A percentile compares a stretch with the other conserved stretches of the same genome.
Conservation (phyloP, 2,329 filamentous ascomycete genomes). For the Trichoderma breve region DNA sequence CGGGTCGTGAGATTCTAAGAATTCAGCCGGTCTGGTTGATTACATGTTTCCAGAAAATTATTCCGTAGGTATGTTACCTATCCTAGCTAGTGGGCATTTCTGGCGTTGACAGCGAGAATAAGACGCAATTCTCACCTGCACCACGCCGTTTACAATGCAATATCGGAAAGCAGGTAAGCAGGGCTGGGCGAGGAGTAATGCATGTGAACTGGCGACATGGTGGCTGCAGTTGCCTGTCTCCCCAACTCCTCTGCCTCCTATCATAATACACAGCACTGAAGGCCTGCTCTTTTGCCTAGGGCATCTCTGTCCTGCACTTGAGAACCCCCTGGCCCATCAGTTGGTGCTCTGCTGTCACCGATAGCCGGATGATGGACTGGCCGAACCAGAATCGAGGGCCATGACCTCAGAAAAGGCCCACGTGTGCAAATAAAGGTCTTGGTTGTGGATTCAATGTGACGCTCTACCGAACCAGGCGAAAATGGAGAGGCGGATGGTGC, state of each 20-base stretch:
- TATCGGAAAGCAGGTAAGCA: not conserved
- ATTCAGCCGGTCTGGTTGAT: not conserved
- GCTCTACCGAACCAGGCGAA: not conserved
- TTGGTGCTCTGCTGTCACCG: not conserved
- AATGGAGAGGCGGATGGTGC: conserved; percentile 11
- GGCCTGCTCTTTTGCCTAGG: too few species aligned
- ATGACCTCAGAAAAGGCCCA: not conserved
- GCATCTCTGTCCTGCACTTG: too few species aligned
- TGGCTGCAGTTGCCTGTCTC: not conserved
- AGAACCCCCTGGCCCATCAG: not conserved
- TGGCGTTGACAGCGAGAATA: not conserved
- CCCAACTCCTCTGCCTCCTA: too few species aligned
- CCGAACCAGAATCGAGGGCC: not conserved
- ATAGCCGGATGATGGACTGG: not conserved
- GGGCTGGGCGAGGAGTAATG: not conserved
- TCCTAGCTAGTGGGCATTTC: not conserved
- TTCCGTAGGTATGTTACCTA: not conserved
- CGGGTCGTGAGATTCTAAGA: too few species aligned
- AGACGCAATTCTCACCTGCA: not conserved
- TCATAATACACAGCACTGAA: not conserved
- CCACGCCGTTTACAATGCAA: not conserved
- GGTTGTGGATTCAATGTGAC: not conserved
- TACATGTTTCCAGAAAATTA: not conserved
- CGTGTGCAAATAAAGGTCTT: not conserved
- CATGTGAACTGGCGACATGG: not conserved